phyloP scores from a whole-genome alignment of 2,329 filamentous ascomycete species.

The Rhexocercosporidium sp. region DNA sequence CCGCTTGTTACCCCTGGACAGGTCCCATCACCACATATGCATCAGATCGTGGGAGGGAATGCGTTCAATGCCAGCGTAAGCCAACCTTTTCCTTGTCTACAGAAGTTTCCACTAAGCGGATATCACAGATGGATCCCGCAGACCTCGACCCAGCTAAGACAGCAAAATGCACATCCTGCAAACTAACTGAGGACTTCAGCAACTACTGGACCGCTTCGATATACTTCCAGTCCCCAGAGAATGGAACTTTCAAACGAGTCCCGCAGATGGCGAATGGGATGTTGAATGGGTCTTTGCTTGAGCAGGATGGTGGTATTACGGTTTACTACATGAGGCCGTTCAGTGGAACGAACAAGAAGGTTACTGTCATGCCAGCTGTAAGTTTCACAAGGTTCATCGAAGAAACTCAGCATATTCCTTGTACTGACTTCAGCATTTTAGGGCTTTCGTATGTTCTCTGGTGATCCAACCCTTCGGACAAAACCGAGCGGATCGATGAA shows the following conservation, averaged over 20 bases:
- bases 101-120: too few species aligned
- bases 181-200: conserved; percentile 30
- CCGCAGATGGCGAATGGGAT: conserved; percentile 27
- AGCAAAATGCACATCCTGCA: conserved; percentile 29
- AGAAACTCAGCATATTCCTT: too few species aligned
- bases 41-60: conserved; percentile 32
- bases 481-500: conserved; percentile 52
- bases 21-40: conserved; percentile 27
- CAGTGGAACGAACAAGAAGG: conserved; percentile 27
- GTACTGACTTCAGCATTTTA: conserved; percentile 27
- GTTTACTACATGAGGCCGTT: conserved; percentile 58
- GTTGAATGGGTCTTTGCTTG: conserved; percentile 23
- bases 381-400: conserved; percentile 47
- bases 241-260: conserved; percentile 27
- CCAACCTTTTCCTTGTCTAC: not conserved
- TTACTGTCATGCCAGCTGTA: conserved; percentile 22
- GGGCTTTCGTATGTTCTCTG: conserved; percentile 69
- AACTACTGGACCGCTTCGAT: conserved; percentile 36
- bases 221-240: conserved; percentile 27
- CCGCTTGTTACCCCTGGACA: conserved; percentile 61
- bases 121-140: conserved; percentile 19
- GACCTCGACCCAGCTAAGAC: conserved; percentile 17
- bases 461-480: conserved; percentile 56
- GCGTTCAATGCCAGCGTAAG: conserved; percentile 29
- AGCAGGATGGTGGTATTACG: conserved; percentile 51